These are phyloP conservation scores for Ilex aquifolium DNA, from an alignment of 257 asterid species.

Conservation along the genomic window DNA sequence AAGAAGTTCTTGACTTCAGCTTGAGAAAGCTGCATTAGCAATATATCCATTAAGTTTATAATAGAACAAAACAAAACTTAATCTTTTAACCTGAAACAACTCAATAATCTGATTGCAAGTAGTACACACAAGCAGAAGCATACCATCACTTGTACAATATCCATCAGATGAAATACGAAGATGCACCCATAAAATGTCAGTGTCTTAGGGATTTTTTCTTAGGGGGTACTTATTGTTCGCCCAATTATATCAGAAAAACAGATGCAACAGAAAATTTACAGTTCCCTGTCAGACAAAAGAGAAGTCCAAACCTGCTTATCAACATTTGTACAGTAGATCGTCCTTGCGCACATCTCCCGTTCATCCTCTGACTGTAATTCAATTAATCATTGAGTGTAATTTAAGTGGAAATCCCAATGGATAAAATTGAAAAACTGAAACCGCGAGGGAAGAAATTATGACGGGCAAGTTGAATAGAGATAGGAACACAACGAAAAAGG, in stretches of 20 bases:
- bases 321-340: slow-evolving; percentile 90
- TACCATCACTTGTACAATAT: too few relatives aligned
- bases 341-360: slow-evolving; percentile 96
- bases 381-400: neutral
- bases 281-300: neutral
- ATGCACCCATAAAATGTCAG: neutral
- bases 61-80: too few relatives aligned
- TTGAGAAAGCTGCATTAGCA: neutral
- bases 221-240: too few relatives aligned
- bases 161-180: too few relatives aligned
- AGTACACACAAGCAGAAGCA: too few relatives aligned
- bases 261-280: neutral
- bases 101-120: too few relatives aligned
- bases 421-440: slow-evolving; percentile 2
- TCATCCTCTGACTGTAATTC: slow-evolving; percentile 77
- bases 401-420: neutral
- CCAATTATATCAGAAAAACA: too few relatives aligned
- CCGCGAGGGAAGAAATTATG: neutral
- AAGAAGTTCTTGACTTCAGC: neutral
- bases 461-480: neutral
- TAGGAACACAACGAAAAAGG: neutral
- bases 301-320: slow-evolving; percentile 61
- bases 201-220: too few relatives aligned
- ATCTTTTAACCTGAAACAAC: too few relatives aligned
- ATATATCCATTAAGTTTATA: too few relatives aligned